phyloP scores from a whole-genome alignment of 75 land plant species.

The Pseudotsuga menziesii region DNA sequence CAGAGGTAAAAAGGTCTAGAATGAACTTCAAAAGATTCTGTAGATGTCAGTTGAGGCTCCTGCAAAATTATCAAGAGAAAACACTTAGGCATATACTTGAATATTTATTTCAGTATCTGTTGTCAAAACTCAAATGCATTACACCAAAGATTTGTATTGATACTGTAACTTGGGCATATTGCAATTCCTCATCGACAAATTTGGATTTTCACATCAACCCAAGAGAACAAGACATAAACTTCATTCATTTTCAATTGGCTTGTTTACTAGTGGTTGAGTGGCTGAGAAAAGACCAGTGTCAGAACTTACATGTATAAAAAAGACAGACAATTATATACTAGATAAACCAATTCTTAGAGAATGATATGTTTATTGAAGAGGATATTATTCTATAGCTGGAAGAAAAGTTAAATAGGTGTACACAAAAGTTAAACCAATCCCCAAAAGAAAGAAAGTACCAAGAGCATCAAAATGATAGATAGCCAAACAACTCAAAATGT shows the following conservation, averaged over 20 bases:
- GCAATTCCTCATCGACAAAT: background rate
- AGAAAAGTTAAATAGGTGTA: too few species aligned
- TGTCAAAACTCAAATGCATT: background rate
- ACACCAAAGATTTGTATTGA: background rate
- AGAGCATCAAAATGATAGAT: too few species aligned
- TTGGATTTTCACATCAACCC: background rate
- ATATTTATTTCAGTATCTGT: background rate
- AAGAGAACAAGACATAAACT: background rate
- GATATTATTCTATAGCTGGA: too few species aligned
- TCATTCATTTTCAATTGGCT: background rate
- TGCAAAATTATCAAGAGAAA: conserved; percentile 16
- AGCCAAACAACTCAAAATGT: too few species aligned
- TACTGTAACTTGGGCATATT: background rate
- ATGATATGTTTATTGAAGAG: too few species aligned
- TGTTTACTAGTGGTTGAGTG: background rate
- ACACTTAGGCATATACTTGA: background rate
- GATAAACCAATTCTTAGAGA: background rate
- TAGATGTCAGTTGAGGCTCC: conserved; percentile 70
- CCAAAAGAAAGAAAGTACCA: too few species aligned
- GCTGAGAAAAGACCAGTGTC: background rate
- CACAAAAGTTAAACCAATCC: too few species aligned
- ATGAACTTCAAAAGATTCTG: conserved; percentile 50
- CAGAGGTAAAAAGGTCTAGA: conserved; percentile 48
- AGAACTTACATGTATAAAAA: background rate
- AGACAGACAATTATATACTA: background rate